phyloP scores from a whole-genome alignment of 2,329 filamentous ascomycete species.

The Sporothrix schenckii region DNA sequence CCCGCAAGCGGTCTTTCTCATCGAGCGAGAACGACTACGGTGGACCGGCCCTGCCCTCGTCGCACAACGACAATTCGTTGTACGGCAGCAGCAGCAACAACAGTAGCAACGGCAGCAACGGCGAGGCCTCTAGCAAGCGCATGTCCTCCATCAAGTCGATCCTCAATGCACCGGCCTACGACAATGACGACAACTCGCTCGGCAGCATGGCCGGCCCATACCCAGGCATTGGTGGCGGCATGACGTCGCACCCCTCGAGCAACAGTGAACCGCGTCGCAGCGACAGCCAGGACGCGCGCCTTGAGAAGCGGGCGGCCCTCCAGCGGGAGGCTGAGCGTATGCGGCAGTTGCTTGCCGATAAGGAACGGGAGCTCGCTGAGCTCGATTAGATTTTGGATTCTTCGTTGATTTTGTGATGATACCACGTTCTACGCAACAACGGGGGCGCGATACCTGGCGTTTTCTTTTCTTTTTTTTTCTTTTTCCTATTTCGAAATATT shows the following conservation, averaged over 20 bases:
- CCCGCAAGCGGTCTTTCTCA: slow-evolving; percentile 70
- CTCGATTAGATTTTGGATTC: slow-evolving; percentile 34
- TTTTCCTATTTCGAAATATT: not conserved
- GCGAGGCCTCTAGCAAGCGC: slow-evolving; percentile 50
- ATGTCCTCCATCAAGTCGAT: slow-evolving; percentile 77
- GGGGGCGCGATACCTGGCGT: not conserved
- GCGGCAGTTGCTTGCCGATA: slow-evolving; percentile 70
- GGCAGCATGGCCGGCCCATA: slow-evolving; percentile 35
- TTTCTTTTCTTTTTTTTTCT: not conserved
- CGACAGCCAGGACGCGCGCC: slow-evolving; percentile 42
- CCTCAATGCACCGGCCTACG: slow-evolving; percentile 59
- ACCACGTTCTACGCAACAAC: not conserved
- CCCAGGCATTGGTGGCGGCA: slow-evolving; percentile 29
- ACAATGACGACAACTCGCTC: slow-evolving; percentile 43
- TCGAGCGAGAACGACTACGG: slow-evolving; percentile 56
- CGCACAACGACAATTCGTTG: slow-evolving; percentile 12
- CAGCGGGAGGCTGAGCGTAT: slow-evolving; percentile 75
- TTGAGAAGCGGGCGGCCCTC: slow-evolving; percentile 66
- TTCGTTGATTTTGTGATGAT: not conserved
- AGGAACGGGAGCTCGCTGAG: slow-evolving; percentile 70
- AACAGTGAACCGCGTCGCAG: slow-evolving; percentile 32
- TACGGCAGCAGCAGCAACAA: slow-evolving; percentile 1
- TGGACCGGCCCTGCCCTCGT: not conserved
- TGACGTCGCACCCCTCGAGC: not conserved
- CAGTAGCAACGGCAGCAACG: slow-evolving; percentile 35